A percentile compares a stretch with the other conserved stretches of the same genome.
Evolutionary conservation across 2,329 filamentous ascomycete species (phyloP).

Genomic region (Simplicillium sp.): DNA sequence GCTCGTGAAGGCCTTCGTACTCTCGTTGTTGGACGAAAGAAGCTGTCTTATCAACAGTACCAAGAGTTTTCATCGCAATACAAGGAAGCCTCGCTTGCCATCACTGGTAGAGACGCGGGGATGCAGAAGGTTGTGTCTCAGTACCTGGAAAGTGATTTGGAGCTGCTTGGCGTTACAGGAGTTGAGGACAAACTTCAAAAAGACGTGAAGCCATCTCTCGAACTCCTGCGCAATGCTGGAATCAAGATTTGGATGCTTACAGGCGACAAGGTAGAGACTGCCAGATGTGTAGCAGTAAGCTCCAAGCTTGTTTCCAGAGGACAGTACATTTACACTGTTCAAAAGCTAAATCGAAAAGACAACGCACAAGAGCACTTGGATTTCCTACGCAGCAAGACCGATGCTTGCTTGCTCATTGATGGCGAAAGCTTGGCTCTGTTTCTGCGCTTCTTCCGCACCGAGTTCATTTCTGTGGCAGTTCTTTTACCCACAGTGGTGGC

Average conservation of each 20-base stretch:
- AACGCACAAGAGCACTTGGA: constrained; percentile 81
- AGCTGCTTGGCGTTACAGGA: constrained; percentile 92
- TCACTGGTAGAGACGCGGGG: constrained; percentile 69
- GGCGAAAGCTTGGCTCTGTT: constrained; percentile 83
- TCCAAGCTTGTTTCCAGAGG: constrained; percentile 88
- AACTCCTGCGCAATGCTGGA: constrained; percentile 89
- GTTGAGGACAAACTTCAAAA: constrained; percentile 95
- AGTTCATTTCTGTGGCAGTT: constrained; percentile 85
- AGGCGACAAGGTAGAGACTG: constrained; percentile 96
- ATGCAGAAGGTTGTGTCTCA: constrained; percentile 74
- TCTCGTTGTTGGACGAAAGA: constrained; percentile 88
- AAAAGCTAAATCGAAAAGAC: constrained; percentile 75
- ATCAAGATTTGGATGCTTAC: constrained; percentile 99
- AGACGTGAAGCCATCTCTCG: constrained; percentile 90
- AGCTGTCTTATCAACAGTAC: constrained; percentile 70
- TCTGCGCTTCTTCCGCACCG: constrained; percentile 68
- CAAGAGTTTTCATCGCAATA: constrained; percentile 67
- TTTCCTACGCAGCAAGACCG: constrained; percentile 78
- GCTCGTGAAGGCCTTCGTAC: constrained; percentile 91
- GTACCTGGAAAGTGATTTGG: constrained; percentile 78
- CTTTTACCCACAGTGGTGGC: constrained; percentile 85
- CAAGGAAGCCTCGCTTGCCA: constrained; percentile 69
- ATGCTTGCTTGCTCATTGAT: constrained; percentile 84
- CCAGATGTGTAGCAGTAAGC: constrained; percentile 88
- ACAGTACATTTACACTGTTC: constrained; percentile 91